Percentiles rank a stretch among this genome's conserved stretches.
Evolutionary conservation across 179 eudicot species (phyloP).

Genomic region (Silene noctiflora): DNA sequence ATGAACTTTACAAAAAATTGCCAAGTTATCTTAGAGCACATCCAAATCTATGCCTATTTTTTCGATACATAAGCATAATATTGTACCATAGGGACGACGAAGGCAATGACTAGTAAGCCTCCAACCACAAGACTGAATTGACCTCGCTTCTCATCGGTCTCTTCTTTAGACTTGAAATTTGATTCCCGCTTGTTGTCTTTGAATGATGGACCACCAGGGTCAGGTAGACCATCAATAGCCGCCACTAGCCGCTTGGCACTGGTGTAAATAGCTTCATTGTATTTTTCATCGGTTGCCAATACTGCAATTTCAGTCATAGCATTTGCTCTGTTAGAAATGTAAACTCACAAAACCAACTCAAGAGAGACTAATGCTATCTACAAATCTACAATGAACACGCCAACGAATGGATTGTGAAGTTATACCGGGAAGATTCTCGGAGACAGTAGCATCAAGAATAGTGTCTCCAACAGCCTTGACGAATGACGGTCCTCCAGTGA

Average conservation of each 20-base stretch:
- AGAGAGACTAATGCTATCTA: background rate
- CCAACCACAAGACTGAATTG: conserved; percentile 96
- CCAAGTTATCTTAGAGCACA: conserved; percentile 4
- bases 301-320: conserved; percentile 39
- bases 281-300: conserved; percentile 92
- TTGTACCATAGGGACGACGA: conserved; percentile 99
- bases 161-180: conserved; percentile 89
- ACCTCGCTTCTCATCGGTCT: conserved; percentile 94
- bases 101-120: conserved; percentile 85
- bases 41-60: conserved; percentile 36
- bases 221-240: conserved; percentile 94
- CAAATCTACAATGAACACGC: background rate
- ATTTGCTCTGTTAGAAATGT: background rate
- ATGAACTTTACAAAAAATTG: conserved; percentile 21
- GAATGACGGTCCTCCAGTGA: conserved; percentile 95
- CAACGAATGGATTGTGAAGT: background rate
- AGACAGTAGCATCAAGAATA: conserved; percentile 86
- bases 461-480: conserved; percentile 89
- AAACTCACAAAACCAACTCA: background rate
- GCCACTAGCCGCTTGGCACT: conserved; percentile 91
- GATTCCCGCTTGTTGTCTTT: conserved; percentile 92
- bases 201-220: conserved; percentile 78
- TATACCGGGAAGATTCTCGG: conserved; percentile 95
- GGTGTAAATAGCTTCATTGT: conserved; percentile 83
- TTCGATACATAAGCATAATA: conserved; percentile 94